Evolutionary conservation across 2,329 filamentous ascomycete species (phyloP).

Genomic region (Rutstroemia sp.): DNA sequence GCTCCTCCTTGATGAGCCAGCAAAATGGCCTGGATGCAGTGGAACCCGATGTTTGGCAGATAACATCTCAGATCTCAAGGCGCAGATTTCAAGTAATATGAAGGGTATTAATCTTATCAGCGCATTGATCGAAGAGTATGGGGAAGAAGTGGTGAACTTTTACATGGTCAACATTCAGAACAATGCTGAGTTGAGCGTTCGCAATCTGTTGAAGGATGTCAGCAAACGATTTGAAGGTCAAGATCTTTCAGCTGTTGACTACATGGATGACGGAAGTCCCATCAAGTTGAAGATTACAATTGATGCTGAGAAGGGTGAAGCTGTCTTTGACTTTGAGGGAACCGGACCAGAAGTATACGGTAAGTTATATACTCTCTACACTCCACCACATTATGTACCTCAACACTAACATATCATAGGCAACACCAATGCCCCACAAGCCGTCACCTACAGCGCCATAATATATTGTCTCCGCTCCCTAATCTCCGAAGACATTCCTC

Average conservation of each 20-base stretch:
- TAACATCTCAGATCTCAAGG: constrained; percentile 80
- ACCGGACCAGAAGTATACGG: constrained; percentile 75
- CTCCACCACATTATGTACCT: not conserved
- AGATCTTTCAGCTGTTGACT: constrained; percentile 68
- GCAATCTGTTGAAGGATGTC: constrained; percentile 66
- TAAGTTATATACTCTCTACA: constrained; percentile 22
- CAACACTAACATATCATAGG: constrained; percentile 29
- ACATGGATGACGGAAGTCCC: constrained; percentile 80
- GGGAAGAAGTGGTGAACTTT: constrained; percentile 68
- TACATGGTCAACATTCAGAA: constrained; percentile 80
- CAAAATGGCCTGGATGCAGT: constrained; percentile 66
- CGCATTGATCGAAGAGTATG: constrained; percentile 69
- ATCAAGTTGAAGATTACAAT: constrained; percentile 72
- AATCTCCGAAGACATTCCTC: constrained; percentile 73
- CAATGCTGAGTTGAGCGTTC: constrained; percentile 71
- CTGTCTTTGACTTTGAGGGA: constrained; percentile 70
- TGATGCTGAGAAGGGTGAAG: constrained; percentile 64
- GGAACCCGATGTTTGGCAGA: constrained; percentile 74
- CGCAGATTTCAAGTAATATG: constrained; percentile 80
- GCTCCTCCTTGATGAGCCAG: constrained; percentile 65
- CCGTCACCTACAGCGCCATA: constrained; percentile 76
- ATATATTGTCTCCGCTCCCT: constrained; percentile 80
- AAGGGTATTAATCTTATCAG: constrained; percentile 76
- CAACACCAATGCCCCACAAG: constrained; percentile 75
- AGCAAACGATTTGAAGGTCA: constrained; percentile 59